Base-by-base conservation (phyloP, 768 basidiomycete species). In the Mycena venus region DNA sequence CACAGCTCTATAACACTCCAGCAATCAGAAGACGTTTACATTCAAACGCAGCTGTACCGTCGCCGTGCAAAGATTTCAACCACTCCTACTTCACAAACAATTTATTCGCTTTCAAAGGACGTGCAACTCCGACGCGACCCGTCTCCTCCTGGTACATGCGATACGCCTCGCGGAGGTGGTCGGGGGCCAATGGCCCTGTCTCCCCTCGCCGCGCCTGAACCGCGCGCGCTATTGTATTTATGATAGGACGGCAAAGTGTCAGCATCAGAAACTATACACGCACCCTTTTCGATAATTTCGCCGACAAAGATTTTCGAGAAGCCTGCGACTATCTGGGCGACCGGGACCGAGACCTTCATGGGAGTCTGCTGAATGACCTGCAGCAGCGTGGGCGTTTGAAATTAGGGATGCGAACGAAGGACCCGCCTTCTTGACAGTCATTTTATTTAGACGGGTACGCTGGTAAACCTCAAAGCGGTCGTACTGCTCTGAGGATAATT, bases 281-380 rank as follows among this genome's bases (percentile, higher is more conserved):
- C 86, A 95, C 96, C 96, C 84, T 94, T 94, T 80, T 97, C 96
- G 19, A 96, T 90, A 7, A 98, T 94, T 82, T 97, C 96, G 3
- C 96, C 96, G 4, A 98, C 95, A 73, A 97, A 97, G 0, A 98
- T 95, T 79, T 97, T 98, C 19, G 91, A 89, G 70, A 98, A 94
- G 73, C 96, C 96, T 7, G 95, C 95, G 3, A 97, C 93, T 51
- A 97, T 91, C 75, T 96, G 96, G 2, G 96, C 93, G 5, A 97
- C 94, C 4, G 95, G 94, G 78, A 93, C 92, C 4, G 95, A 95
- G 7, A 95, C 94, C 78, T 96, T 94, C 70, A 95, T 93, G 19
- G 92, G 86, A 0, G 91, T 90, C 82, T 95, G 94, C 79, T 96
- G 95, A 73, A 97, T 94, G 36, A 96, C 91, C 95, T 96, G 73